phyloP scores from a whole-genome alignment of 2,329 filamentous ascomycete species.

The Penicillium sp. region DNA sequence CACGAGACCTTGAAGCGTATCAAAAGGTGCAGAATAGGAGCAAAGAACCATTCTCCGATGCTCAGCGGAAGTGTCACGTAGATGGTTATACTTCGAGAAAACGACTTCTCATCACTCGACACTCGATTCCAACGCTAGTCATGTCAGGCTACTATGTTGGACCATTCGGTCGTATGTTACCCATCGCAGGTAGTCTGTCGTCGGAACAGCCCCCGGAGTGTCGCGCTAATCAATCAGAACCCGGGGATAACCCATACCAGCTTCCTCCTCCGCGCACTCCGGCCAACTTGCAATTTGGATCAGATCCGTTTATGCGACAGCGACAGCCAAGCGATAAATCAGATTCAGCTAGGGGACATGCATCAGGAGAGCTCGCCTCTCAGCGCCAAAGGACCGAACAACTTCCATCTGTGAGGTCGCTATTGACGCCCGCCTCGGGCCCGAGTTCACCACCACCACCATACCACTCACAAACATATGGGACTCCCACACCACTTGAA shows the following conservation, averaged over 20 bases:
- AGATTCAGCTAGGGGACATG: slow-evolving; percentile 27
- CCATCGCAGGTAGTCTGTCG: slow-evolving; percentile 35
- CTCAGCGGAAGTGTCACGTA: slow-evolving; percentile 22
- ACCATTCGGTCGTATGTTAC: slow-evolving; percentile 49
- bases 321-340: slow-evolving; percentile 32
- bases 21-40: background rate
- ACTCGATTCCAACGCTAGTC: slow-evolving; percentile 20
- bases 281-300: slow-evolving; percentile 43
- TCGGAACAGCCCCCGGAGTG: slow-evolving; percentile 36
- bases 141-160: slow-evolving; percentile 49
- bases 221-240: slow-evolving; percentile 41
- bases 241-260: slow-evolving; percentile 45
- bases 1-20: background rate
- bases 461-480: slow-evolving; percentile 33
- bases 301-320: slow-evolving; percentile 41
- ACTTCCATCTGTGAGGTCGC: slow-evolving; percentile 49
- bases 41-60: background rate
- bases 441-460: slow-evolving; percentile 39
- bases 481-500: slow-evolving; percentile 23
- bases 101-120: slow-evolving; percentile 2
- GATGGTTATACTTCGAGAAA: slow-evolving; percentile 17
- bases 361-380: slow-evolving; percentile 23
- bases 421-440: slow-evolving; percentile 43
- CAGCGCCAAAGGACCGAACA: slow-evolving; percentile 35
- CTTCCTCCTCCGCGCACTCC: slow-evolving; percentile 48